Evolutionary conservation across 306 rosid species (phyloP).

Genomic region (Glycine latifolia): DNA sequence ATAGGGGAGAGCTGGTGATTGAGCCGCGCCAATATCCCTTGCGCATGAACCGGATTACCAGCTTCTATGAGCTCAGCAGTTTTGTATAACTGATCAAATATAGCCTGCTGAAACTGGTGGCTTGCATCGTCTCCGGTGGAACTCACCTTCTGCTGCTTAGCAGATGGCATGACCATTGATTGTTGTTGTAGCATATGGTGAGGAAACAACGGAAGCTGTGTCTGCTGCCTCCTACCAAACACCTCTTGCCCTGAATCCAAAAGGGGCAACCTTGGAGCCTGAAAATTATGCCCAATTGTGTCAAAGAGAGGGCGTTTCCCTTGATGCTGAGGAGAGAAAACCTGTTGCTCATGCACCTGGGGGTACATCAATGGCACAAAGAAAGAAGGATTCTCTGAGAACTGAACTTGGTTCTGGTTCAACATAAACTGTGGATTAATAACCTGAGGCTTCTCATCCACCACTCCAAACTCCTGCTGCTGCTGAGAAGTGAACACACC

Average conservation of each 20-base stretch:
- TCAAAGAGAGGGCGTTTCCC: conserved; percentile 70
- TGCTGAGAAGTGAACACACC: conserved; percentile 59
- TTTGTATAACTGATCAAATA: conserved; percentile 75
- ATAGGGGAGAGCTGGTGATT: conserved; percentile 98
- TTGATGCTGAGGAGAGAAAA: conserved; percentile 58
- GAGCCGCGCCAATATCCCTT: conserved; percentile 99
- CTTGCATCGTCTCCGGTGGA: conserved; percentile 62
- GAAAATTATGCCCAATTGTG: conserved; percentile 54
- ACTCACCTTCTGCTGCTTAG: conserved; percentile 65
- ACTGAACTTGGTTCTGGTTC: conserved; percentile 72
- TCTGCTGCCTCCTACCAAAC: conserved; percentile 3
- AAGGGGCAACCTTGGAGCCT: conserved; percentile 55
- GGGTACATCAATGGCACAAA: conserved; percentile 75
- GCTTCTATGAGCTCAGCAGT: conserved; percentile 93
- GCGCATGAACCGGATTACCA: conserved; percentile 88
- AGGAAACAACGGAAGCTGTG: conserved; percentile 61
- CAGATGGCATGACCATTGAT: conserved; percentile 47
- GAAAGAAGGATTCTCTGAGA: conserved; percentile 66
- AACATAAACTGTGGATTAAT: conserved; percentile 67
- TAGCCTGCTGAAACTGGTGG: conserved; percentile 77
- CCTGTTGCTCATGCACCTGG: conserved; percentile 71
- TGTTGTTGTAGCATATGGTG: conserved; percentile 73
- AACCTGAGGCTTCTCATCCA: conserved; percentile 82
- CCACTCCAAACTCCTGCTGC: conserved; percentile 53
- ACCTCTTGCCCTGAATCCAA: conserved; percentile 63